phyloP scores from a whole-genome alignment of 169 alveolate species.

The Toxoplasma gondii region DNA sequence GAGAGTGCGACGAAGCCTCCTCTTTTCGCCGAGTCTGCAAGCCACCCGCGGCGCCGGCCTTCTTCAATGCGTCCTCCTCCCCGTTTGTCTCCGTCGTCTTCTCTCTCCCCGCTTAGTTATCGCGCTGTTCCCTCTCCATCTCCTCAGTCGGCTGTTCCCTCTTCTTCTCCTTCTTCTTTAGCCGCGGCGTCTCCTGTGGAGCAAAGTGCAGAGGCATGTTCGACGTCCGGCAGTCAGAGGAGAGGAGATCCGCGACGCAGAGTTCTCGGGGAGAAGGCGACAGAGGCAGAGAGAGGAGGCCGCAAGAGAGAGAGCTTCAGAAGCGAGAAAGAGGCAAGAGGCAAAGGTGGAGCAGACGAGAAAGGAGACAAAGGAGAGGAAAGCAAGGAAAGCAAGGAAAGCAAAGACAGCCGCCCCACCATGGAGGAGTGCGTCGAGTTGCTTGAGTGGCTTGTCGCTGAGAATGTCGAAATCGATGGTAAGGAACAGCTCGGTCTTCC shows the following conservation, averaged over 20 bases:
- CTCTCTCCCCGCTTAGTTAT: no score
- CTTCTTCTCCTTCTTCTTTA: neutral
- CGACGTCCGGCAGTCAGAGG: no score
- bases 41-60: no score
- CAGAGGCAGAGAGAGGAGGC: neutral
- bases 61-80: no score
- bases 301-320: neutral
- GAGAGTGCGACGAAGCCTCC: no score
- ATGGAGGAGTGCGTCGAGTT: neutral
- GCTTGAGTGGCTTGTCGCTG: neutral
- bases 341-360: neutral
- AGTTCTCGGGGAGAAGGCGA: neutral
- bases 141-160: no score
- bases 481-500: neutral
- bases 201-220: no score
- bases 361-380: neutral
- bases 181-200: neutral
- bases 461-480: neutral
- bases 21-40: no score
- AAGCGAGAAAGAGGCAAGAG: no score
- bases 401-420: neutral
- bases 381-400: neutral
- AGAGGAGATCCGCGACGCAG: neutral
- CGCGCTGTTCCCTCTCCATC: neutral
- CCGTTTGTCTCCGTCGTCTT: no score